Base-by-base conservation (phyloP, 2,329 filamentous ascomycete species). In the Xylaria multiplex region DNA sequence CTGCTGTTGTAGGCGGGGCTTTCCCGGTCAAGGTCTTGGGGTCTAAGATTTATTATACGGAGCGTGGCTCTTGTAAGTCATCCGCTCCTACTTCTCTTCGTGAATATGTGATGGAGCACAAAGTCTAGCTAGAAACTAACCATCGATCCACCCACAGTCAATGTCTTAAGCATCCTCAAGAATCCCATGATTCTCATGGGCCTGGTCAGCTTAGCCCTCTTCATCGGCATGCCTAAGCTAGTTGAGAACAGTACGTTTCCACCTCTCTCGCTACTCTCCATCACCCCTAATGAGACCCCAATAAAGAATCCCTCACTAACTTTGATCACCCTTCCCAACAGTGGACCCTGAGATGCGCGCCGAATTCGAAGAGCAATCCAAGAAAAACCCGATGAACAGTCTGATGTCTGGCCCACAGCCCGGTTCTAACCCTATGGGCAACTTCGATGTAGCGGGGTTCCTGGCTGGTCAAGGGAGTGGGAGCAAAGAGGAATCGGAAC, bases 151-250 rank as follows among this genome's bases (percentile, higher is more conserved):
- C 22, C 7, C 19, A 52, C 70, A 93, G 91, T 95, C 81, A 93
- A 90, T 19, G 85, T 94, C n/a, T 76, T 97, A 64, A 88, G 87
- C 65, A 89, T 97, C 62, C 84, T 97, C 74, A 96, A 96, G 83
- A 97, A 93, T 77, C 96, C 96, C 3, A 98, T 98, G 93, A 97
- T 98, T 70, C 85, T 99, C 67, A 91, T 99, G 83, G 93, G 91
- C 4, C 80, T 97, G 40, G 89, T 96, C 45, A 93, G 90, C 68
- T 88, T 97, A 83, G 90, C 82, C 5, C 83, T 97, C 71, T 93
- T 97, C 69, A 86, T 98, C 74, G 94, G 94, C 71, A 93, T 98
- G 91, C 96, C 96, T 14, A 96, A 97, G 79, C 80, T 99, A 62
- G 89, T 98, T 82, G 94, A 98, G 58, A 97, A 96, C 77, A 97